These are phyloP conservation scores for Candida maris DNA, from an alignment of 805 yeast species.

Conservation along the genomic window DNA sequence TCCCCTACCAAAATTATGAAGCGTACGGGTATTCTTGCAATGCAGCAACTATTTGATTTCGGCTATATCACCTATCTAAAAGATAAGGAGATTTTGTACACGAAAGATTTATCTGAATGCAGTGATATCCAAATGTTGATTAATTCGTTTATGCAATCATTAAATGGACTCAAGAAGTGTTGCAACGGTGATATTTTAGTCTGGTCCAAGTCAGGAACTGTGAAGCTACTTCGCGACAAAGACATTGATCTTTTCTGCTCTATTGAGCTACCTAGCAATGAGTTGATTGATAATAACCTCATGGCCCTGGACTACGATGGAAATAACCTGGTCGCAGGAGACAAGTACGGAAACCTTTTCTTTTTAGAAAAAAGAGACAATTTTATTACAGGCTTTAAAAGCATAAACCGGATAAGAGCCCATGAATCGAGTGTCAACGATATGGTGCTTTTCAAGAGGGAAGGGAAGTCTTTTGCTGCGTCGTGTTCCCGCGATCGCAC, in stretches of 20 bases:
- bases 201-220: conserved; percentile 42
- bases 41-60: conserved; percentile 25
- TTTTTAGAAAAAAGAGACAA: conserved; percentile 25
- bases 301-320: conserved; percentile 36
- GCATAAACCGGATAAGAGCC: conserved; percentile 35
- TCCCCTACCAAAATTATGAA: conserved; percentile 28
- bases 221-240: conserved; percentile 28
- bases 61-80: conserved; percentile 33
- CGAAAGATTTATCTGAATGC: conserved; percentile 21
- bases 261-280: conserved; percentile 26
- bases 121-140: conserved; percentile 24
- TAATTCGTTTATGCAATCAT: conserved; percentile 35
- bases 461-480: conserved; percentile 31
- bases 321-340: conserved; percentile 40
- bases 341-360: conserved; percentile 42
- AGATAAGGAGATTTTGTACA: conserved; percentile 34
- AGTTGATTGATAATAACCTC: conserved; percentile 38
- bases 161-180: conserved; percentile 38
- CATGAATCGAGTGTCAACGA: conserved; percentile 53
- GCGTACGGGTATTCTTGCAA: conserved; percentile 32
- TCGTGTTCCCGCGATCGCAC: conserved; percentile 60
- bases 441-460: conserved; percentile 34
- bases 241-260: conserved; percentile 10
- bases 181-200: conserved; percentile 30
- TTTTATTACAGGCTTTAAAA: conserved; percentile 20